phyloP scores from a whole-genome alignment of 1,284 basidiomycete species.

The Rhodotorula sp. region DNA sequence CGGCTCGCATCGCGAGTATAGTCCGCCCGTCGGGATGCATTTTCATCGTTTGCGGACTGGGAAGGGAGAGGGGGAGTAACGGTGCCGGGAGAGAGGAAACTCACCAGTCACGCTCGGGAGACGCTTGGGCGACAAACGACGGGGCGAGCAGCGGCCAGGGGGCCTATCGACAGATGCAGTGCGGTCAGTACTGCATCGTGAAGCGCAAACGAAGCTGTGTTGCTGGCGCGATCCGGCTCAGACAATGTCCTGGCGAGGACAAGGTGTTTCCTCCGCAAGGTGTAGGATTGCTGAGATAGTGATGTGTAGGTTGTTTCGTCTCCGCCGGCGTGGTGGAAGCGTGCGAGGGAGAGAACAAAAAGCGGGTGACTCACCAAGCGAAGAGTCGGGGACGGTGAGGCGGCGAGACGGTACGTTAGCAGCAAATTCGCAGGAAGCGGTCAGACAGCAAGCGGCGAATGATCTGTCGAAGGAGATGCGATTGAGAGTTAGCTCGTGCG shows the following conservation, averaged over 20 bases:
- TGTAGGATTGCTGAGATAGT: slow-evolving; percentile 38
- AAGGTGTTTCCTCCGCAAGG: slow-evolving; percentile 20
- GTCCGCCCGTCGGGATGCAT: slow-evolving; percentile 33
- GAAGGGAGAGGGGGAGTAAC: neutral
- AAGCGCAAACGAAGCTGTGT: neutral
- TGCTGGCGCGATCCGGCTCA: slow-evolving; percentile 6
- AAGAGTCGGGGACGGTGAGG: too few relatives aligned
- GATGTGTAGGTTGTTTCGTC: slow-evolving; percentile 16
- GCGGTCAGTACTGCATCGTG: neutral
- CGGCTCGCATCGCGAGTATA: slow-evolving; percentile 20
- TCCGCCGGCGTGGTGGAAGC: neutral
- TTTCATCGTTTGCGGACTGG: slow-evolving; percentile 25
- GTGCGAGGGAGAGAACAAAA: neutral
- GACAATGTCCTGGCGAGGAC: slow-evolving; percentile 31
- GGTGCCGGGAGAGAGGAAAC: neutral
- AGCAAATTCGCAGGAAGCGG: neutral
- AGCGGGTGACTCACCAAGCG: neutral
- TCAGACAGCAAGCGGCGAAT: too few relatives aligned
- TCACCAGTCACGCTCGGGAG: neutral
- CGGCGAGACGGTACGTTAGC: neutral
- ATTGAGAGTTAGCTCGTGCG: neutral
- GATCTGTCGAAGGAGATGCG: neutral
- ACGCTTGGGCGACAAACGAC: neutral
- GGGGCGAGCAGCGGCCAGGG: neutral
- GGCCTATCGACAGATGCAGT: too few relatives aligned